Conservation (phyloP, 1,139 yeast genomes). For the Tardiomyces blankii region DNA sequence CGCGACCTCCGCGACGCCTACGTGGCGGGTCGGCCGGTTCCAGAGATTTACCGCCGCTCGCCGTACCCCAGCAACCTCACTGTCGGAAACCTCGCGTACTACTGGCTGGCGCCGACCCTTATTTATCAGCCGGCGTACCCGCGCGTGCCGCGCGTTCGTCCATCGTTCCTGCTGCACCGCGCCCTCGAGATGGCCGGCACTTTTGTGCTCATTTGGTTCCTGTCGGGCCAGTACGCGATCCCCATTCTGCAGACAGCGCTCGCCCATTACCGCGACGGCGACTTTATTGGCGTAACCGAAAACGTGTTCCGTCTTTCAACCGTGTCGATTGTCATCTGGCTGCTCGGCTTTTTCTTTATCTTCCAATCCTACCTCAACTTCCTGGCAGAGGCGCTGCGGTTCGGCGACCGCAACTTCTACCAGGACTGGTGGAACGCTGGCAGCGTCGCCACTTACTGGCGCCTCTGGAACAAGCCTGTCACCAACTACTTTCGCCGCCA, state of each 20-base stretch:
- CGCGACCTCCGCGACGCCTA: conserved; percentile 30
- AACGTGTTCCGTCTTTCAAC: conserved; percentile 30
- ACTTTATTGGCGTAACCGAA: conserved; percentile 24
- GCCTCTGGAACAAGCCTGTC: conserved; percentile 59
- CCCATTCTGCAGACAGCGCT: conserved; percentile 31
- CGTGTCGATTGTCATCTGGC: conserved; percentile 33
- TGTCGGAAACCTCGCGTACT: conserved; percentile 25
- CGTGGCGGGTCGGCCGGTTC: conserved; percentile 16
- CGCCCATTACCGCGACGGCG: conserved; percentile 16
- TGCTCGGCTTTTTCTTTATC: conserved; percentile 29
- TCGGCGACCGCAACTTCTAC: conserved; percentile 60
- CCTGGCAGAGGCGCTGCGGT: conserved; percentile 49
- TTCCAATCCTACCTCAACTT: conserved; percentile 40
- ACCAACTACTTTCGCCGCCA: conserved; percentile 53
- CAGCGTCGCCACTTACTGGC: conserved; percentile 54
- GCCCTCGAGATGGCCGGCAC: conserved; percentile 26
- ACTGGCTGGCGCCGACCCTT: conserved; percentile 36
- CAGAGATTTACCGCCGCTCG: conserved; percentile 22
- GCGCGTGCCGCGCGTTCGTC: conserved; percentile 22
- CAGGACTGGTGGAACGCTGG: conserved; percentile 72
- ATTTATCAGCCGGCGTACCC: conserved; percentile 39
- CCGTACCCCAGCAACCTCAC: conserved; percentile 33
- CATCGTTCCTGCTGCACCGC: conserved; percentile 25
- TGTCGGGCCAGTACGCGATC: conserved; percentile 31
- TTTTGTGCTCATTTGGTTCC: conserved; percentile 25